Evolutionary conservation across 768 basidiomycete species (phyloP), one percentile per base, ranked within the genome.

Genomic region (Pleurotus djamor): DNA sequence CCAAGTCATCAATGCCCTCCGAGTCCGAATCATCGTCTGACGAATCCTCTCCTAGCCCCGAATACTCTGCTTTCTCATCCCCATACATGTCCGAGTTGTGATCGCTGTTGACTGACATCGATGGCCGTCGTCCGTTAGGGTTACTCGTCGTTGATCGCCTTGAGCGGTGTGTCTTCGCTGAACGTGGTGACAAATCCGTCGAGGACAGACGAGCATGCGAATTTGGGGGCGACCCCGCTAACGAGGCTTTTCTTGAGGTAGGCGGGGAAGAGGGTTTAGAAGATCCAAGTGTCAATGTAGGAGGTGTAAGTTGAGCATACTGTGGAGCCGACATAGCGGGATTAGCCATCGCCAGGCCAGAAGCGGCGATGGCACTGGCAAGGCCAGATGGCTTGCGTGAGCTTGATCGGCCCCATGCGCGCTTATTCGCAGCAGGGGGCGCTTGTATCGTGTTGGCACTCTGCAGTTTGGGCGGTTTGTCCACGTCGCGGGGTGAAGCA

Each of bases 331-430:
- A 76, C 57, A 85, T 68, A 1, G 75, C 76, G 0, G 84, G 75
- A 62, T 85, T 83, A 9, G 84, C 83, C 81, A 91, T 88, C 48
- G 86, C 81, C 34, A 87, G 72, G 14, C 87, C 85, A 14, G 85
- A 84, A 2, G 85, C 83, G 1, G 88, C 86, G 52, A 89, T 78
- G 1, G 87, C 88, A 54, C 80, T 79, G 4, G 89, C 88, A n/a
- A 89, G 78, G 21, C 84, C 83, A 0, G 82, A 79, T 2, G 84
- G 80, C 65, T 83, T 84, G 38, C 76, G 72, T 37, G 72, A 71
- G 49, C 69, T 73, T 2, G 77, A 71, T 43, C 77, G 72, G 37
- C 72, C 68, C 80, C 81, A 82, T 6, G 78, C 73, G 2, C 76
- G 70, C 54, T 78, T 80, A 60, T 77, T 76, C 16, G 72, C 68